Conservation (phyloP, 1,139 yeast genomes). For the Yamadazyma spencermartinsiae region DNA sequence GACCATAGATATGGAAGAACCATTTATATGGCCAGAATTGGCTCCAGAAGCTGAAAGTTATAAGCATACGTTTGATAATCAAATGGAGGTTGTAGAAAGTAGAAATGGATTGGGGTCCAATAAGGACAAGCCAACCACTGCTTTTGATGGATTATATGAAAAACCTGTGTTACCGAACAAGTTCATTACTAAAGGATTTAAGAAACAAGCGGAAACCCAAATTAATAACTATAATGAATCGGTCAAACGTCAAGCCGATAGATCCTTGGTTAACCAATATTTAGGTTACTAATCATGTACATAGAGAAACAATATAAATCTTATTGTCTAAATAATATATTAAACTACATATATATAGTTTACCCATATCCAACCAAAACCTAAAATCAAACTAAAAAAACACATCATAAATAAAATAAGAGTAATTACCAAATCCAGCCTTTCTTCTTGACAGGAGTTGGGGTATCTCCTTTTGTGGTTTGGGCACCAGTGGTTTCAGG, state of each 20-base stretch:
- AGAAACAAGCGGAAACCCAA: conserved; percentile 41
- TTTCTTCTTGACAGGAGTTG: conserved; percentile 14
- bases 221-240: conserved; percentile 28
- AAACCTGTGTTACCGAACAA: conserved; percentile 71
- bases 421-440: conserved; percentile 33
- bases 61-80: conserved; percentile 24
- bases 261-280: conserved; percentile 30
- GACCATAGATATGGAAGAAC: conserved; percentile 93
- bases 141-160: conserved; percentile 77
- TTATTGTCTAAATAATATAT: not conserved
- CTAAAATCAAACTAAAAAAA: not conserved
- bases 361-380: not conserved
- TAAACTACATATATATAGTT: not conserved
- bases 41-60: conserved; percentile 29
- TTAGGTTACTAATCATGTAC: conserved; percentile 18
- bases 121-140: conserved; percentile 61
- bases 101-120: conserved; percentile 63
- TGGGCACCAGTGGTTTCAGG: conserved; percentile 11
- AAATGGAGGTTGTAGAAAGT: conserved; percentile 27
- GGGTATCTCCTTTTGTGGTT: conserved; percentile 15
- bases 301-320: conserved; percentile 6
- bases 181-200: conserved; percentile 58
- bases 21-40: conserved; percentile 90
- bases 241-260: conserved; percentile 28
- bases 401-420: conserved; percentile 1